phyloP scores from a whole-genome alignment of 1,284 basidiomycete genomes.

The Earliella scabrosa region DNA sequence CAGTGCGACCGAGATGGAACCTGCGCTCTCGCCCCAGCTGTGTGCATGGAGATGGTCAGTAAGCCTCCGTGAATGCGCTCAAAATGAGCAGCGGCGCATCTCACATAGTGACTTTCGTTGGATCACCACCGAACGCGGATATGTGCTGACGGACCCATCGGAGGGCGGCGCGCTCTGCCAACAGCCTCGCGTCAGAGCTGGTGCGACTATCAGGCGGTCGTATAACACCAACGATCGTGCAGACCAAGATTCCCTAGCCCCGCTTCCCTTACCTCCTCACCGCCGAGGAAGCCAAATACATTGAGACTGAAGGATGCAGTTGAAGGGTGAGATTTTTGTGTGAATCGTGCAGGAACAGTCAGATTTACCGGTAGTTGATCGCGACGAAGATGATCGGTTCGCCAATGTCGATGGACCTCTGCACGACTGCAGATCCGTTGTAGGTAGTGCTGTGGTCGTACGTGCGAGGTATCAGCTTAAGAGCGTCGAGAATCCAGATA shows the following conservation, averaged over 20 bases:
- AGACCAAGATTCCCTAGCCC: slow-evolving; percentile 56
- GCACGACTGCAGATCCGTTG: neutral
- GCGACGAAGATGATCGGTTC: slow-evolving; percentile 1
- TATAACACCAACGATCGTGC: slow-evolving; percentile 42
- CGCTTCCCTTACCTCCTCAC: slow-evolving; percentile 49
- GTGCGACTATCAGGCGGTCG: neutral
- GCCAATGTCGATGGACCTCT: slow-evolving; percentile 12
- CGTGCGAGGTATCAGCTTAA: neutral
- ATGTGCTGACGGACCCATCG: slow-evolving; percentile 53
- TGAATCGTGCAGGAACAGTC: neutral
- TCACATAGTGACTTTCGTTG: slow-evolving; percentile 35
- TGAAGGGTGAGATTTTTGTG: neutral
- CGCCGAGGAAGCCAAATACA: slow-evolving; percentile 49
- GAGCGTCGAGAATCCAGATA: neutral
- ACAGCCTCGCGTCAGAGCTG: neutral
- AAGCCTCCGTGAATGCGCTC: neutral
- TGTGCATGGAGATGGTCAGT: neutral
- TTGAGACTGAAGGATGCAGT: neutral
- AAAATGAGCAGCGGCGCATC: slow-evolving; percentile 4
- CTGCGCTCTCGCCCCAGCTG: slow-evolving; percentile 48
- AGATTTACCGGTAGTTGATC: neutral
- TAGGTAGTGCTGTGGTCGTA: neutral
- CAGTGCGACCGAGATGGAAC: slow-evolving; percentile 38
- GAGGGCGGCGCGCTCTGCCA: slow-evolving; percentile 53
- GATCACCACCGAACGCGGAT: slow-evolving; percentile 4